These are phyloP conservation scores for Neotropicomus parvogracilis DNA, from an alignment of 1,284 basidiomycete species.

Conservation along the genomic window DNA sequence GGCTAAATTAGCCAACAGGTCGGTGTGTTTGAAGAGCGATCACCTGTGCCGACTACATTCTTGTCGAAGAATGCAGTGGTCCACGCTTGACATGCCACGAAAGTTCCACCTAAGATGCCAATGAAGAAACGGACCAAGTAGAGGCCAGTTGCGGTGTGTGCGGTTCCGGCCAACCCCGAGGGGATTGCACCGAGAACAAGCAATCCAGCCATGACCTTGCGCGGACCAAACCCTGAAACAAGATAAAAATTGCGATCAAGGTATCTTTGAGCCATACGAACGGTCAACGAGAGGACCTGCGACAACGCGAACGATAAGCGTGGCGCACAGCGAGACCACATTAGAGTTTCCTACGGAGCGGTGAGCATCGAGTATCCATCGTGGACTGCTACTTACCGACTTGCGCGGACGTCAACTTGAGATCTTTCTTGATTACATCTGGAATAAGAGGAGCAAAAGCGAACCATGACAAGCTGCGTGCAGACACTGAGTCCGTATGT, in stretches of 20 bases:
- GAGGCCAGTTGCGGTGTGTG: conserved; percentile 42
- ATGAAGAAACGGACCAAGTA: conserved; percentile 38
- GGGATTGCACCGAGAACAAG: conserved; percentile 62
- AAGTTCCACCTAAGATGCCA: conserved; percentile 56
- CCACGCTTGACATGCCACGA: conserved; percentile 47
- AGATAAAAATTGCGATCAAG: background rate
- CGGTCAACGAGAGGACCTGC: conserved; percentile 58
- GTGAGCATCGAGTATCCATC: background rate
- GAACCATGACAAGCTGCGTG: conserved; percentile 54
- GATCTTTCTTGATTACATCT: conserved; percentile 56
- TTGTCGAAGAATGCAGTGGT: conserved; percentile 51
- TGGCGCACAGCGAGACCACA: conserved; percentile 43
- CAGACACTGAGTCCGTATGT: conserved; percentile 25
- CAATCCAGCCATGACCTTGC: conserved; percentile 58
- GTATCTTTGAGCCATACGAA: conserved; percentile 21
- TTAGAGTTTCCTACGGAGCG: conserved; percentile 48
- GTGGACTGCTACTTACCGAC: conserved; percentile 31
- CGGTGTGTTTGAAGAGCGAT: background rate
- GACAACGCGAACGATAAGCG: conserved; percentile 39
- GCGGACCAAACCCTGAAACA: conserved; percentile 45
- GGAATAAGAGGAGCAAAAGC: conserved; percentile 62
- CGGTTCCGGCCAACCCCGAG: conserved; percentile 57
- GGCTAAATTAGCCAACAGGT: background rate
- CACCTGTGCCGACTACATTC: conserved; percentile 49
- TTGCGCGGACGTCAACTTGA: conserved; percentile 47